Evolutionary conservation across 176 grass and related monocot species (phyloP).

Genomic region (Coix lacrymajobi): DNA sequence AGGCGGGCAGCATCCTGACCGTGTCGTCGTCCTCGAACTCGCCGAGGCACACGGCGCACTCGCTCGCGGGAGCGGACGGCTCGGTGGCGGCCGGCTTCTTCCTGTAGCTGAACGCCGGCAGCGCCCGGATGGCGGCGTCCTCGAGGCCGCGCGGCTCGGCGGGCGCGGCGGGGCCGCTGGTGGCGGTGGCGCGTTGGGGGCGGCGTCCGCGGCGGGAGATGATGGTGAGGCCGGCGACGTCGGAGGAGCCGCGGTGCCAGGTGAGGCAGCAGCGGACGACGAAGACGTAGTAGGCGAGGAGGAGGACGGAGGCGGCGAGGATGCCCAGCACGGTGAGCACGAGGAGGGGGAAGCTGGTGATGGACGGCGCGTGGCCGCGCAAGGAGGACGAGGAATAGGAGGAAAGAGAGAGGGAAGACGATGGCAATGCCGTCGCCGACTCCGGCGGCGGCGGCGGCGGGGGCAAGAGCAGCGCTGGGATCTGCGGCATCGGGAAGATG

Average conservation of each 20-base stretch:
- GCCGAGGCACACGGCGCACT: conserved; percentile 70
- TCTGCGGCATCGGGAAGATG: conserved; percentile 13
- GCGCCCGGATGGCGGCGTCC: conserved; percentile 30
- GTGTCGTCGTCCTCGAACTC: conserved; percentile 87
- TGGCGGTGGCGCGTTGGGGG: background rate
- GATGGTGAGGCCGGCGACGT: background rate
- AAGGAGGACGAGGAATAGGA: background rate
- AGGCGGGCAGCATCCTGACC: conserved; percentile 61
- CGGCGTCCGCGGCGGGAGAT: background rate
- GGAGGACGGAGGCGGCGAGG: conserved; percentile 52
- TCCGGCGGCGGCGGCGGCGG: background rate
- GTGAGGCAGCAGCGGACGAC: conserved; percentile 75
- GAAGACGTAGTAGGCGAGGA: conserved; percentile 87
- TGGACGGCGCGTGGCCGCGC: background rate
- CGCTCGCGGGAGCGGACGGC: conserved; percentile 2
- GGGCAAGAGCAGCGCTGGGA: background rate
- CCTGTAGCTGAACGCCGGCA: conserved; percentile 59
- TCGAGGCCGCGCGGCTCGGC: conserved; percentile 43
- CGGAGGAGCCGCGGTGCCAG: conserved; percentile 27
- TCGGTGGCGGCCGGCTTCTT: background rate
- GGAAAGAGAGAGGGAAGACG: background rate
- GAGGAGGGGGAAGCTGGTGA: conserved; percentile 54
- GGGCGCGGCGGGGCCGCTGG: background rate
- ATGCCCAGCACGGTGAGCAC: conserved; percentile 57
- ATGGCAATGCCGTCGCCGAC: background rate